A percentile compares a stretch with the other conserved stretches of the same genome.
These are phyloP conservation scores for Hippophae rhamnoides DNA, from an alignment of 306 rosid species.

Conservation along the genomic window DNA sequence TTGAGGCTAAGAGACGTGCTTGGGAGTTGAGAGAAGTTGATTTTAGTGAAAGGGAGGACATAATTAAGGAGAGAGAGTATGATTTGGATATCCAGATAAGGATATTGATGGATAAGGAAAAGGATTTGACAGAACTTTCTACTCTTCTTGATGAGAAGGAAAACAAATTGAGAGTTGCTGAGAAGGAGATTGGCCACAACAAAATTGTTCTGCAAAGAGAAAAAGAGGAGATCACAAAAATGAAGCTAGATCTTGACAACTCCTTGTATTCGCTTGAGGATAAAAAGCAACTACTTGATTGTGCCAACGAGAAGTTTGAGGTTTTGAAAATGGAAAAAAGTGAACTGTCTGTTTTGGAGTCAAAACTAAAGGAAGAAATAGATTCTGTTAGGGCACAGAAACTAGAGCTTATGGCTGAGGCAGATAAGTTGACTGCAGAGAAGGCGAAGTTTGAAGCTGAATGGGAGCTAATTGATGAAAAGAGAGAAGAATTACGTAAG, in stretches of 20 bases:
- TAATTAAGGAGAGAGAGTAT: conserved; percentile 59
- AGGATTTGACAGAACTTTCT: conserved; percentile 53
- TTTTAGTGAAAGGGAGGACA: conserved; percentile 63
- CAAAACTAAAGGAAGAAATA: conserved; percentile 85
- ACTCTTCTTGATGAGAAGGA: conserved; percentile 52
- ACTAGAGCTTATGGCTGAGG: conserved; percentile 63
- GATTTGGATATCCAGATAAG: conserved; percentile 59
- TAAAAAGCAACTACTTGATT: conserved; percentile 46
- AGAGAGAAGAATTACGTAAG: conserved; percentile 59
- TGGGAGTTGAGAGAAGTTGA: conserved; percentile 99
- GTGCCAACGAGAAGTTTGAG: conserved; percentile 54
- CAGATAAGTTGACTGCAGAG: conserved; percentile 62
- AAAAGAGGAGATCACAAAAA: conserved; percentile 48
- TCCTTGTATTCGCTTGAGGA: conserved; percentile 55
- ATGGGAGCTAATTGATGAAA: conserved; percentile 93
- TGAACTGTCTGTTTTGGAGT: conserved; percentile 65
- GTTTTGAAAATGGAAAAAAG: conserved; percentile 66
- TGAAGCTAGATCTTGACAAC: conserved; percentile 50
- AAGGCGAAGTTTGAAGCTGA: conserved; percentile 90
- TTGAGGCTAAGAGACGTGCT: conserved; percentile 74
- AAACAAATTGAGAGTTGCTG: conserved; percentile 33
- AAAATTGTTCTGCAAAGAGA: conserved; percentile 55
- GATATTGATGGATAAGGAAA: conserved; percentile 57
- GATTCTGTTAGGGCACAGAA: conserved; percentile 76
- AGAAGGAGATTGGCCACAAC: conserved; percentile 54